Percentiles rank a stretch among this genome's conserved stretches.
phyloP scores from a whole-genome alignment of 805 yeast genomes.

The Diddensiella caesifluorescens region DNA sequence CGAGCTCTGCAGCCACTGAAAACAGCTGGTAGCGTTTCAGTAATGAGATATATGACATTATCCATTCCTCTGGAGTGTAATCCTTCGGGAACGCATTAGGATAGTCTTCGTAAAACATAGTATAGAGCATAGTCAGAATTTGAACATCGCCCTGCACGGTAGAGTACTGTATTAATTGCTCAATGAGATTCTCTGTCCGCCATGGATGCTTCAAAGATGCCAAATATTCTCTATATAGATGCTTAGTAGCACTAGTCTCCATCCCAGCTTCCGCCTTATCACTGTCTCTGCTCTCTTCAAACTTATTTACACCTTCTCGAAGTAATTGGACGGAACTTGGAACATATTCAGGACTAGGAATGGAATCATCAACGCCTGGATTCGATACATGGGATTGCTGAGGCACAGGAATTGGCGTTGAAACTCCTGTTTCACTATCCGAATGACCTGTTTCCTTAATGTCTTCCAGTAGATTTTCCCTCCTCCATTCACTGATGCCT shows the following conservation, averaged over 20 bases:
- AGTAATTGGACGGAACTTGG: neutral
- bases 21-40: constrained; percentile 48
- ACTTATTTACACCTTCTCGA: neutral
- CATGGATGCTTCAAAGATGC: constrained; percentile 42
- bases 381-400: neutral
- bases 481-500: constrained; percentile 10
- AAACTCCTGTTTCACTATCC: constrained; percentile 4
- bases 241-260: neutral
- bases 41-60: constrained; percentile 49
- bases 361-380: constrained; percentile 1
- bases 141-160: constrained; percentile 59
- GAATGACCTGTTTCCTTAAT: constrained; percentile 11
- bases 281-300: neutral
- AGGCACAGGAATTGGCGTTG: constrained; percentile 1
- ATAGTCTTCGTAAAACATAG: constrained; percentile 45
- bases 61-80: constrained; percentile 47
- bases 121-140: constrained; percentile 51
- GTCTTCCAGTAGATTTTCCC: constrained; percentile 10
- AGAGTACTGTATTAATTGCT: constrained; percentile 50
- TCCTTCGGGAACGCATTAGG: constrained; percentile 30
- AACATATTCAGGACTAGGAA: neutral
- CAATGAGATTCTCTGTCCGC: constrained; percentile 47
- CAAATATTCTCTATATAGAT: constrained; percentile 10
- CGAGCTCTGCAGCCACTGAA: constrained; percentile 51
- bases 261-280: constrained; percentile 3